phyloP scores from a whole-genome alignment of 805 yeast species.

The Spathaspora girioi region DNA sequence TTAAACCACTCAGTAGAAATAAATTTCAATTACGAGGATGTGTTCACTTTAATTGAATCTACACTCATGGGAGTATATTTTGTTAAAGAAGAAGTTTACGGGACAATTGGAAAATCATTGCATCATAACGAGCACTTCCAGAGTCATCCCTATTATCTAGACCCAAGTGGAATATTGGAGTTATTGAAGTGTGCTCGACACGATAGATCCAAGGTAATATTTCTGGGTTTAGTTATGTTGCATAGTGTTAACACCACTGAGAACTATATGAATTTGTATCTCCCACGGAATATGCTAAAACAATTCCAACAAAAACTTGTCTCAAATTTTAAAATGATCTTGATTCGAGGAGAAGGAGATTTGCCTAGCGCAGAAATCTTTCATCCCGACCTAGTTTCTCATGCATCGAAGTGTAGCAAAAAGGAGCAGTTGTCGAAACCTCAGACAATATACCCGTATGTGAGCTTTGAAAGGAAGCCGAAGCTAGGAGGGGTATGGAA shows the following conservation, averaged over 20 bases:
- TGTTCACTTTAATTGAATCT: constrained; percentile 34
- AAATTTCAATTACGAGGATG: constrained; percentile 20
- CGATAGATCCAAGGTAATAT: constrained; percentile 14
- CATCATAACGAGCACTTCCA: not conserved
- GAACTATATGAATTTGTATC: constrained; percentile 49
- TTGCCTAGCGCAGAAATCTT: constrained; percentile 57
- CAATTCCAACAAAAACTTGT: constrained; percentile 1
- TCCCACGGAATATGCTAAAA: constrained; percentile 34
- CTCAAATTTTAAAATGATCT: constrained; percentile 26
- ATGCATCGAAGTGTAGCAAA: constrained; percentile 16
- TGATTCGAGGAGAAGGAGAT: constrained; percentile 63
- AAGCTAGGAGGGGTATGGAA: constrained; percentile 56
- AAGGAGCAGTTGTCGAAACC: constrained; percentile 11
- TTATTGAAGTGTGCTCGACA: not conserved
- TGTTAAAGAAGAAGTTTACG: constrained; percentile 20
- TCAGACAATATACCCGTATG: constrained; percentile 35
- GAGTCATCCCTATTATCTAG: not conserved
- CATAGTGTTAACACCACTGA: constrained; percentile 55
- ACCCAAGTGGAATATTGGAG: constrained; percentile 10
- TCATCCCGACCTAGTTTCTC: constrained; percentile 20
- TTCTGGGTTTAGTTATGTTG: constrained; percentile 54
- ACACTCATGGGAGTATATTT: constrained; percentile 39
- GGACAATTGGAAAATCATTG: not conserved
- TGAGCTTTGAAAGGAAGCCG: constrained; percentile 36
- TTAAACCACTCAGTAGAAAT: constrained; percentile 17